Percentiles rank a stretch among this genome's conserved stretches.
These are phyloP conservation scores for Annulohypoxylon bovei DNA, from an alignment of 495 filamentous ascomycete genomes.

Conservation along the genomic window DNA sequence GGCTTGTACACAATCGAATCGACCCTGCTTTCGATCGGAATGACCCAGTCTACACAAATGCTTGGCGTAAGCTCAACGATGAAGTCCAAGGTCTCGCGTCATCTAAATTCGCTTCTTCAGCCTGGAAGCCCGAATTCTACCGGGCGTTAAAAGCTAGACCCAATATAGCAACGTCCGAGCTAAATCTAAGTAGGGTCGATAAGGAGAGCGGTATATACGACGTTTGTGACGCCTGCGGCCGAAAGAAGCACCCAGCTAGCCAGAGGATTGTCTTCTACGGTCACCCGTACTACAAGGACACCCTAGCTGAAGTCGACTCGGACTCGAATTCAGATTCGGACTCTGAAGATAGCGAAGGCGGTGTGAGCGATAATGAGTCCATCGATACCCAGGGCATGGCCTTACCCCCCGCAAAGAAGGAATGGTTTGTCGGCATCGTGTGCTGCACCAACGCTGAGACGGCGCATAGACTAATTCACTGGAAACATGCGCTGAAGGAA, in stretches of 20 bases:
- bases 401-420: constrained; percentile 50
- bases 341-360: constrained; percentile 43
- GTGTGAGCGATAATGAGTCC: constrained; percentile 50
- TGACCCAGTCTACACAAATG: constrained; percentile 72
- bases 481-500: constrained; percentile 77
- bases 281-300: constrained; percentile 73
- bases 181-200: too few relatives aligned
- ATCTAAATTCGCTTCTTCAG: constrained; percentile 77
- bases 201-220: constrained; percentile 53
- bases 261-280: constrained; percentile 70
- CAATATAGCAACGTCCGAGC: too few relatives aligned
- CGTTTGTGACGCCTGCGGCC: constrained; percentile 80
- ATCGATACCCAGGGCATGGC: constrained; percentile 46
- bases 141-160: constrained; percentile 74
- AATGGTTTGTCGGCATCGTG: constrained; percentile 51
- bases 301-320: constrained; percentile 71
- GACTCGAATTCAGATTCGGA: constrained; percentile 36
- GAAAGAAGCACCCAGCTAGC: constrained; percentile 72
- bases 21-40: constrained; percentile 76
- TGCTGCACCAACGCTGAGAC: constrained; percentile 75
- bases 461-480: constrained; percentile 77
- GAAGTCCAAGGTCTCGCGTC: constrained; percentile 73
- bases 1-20: constrained; percentile 78
- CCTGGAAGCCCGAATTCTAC: constrained; percentile 75
- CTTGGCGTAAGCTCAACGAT: constrained; percentile 79